Base-by-base conservation (phyloP, 176 grass and related monocot genomes). In the Zea luxurians region DNA sequence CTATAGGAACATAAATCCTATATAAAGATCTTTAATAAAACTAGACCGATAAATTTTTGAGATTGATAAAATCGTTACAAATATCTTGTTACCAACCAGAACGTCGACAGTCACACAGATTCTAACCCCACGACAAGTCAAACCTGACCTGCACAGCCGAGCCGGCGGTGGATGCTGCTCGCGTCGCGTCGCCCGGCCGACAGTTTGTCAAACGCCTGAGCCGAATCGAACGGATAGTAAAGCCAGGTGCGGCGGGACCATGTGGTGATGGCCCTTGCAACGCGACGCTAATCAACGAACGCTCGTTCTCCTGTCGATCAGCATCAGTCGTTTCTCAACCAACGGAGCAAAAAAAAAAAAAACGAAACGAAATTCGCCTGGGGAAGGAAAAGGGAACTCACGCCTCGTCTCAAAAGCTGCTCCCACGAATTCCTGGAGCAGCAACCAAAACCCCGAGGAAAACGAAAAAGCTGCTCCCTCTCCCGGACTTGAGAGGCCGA, bases 401-500 rank as follows among this genome's bases (percentile, higher is more conserved):
- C 37, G 73, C 73, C 41, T 16, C 41, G 58, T 77, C 81, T 84
- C 81, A 80, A 88, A 88, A 84, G 81, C 73, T 60, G 87, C 71
- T 84, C 82, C 87, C 77, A 89, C 72, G 82, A 81, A 89, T 85
- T 89, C 48, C 77, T 45, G 87, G 77, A 81, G 59, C 87, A 65
- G 82, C 82, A 89, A 85, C 59, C 42, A 61, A 53, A 53, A 68
- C 68, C 53, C 16, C 53, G n/a, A n/a, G 17, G 2, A 7, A n/a
- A 21, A 78, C 60, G 45, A 38, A 83, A 83, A 83, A 74, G 27
- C n/a, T n/a, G n/a, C 2, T 48, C 4, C 9, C 37, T 42, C 41
- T 42, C 41, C 13, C 49, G 16, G 41, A 42, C 38, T 40, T 4
- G 1, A 40, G 13, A 13, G 13, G 13, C 27, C 27, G 27, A 27